Evolutionary conservation across 805 yeast genomes (phyloP).

Genomic region (Schizosaccharomyces japonicus): DNA sequence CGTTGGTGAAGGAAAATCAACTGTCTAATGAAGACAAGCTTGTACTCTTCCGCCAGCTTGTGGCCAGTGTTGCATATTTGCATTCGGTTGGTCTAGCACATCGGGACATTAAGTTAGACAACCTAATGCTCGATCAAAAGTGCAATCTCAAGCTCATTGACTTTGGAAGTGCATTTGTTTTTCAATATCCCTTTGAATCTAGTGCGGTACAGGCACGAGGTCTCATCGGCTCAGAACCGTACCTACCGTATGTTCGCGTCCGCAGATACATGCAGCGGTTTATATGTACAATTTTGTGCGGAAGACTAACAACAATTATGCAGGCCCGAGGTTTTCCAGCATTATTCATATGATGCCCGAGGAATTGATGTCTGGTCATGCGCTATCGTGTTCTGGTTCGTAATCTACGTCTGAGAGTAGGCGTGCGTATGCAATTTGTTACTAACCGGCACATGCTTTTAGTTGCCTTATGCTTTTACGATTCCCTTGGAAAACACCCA

Average conservation of each 20-base stretch:
- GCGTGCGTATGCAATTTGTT: too few relatives aligned
- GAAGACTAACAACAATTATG: background rate
- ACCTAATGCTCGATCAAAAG: slow-evolving; percentile 53
- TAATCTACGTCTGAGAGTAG: too few relatives aligned
- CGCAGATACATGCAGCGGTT: too few relatives aligned
- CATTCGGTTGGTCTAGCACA: slow-evolving; percentile 76
- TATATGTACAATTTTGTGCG: background rate
- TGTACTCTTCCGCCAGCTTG: slow-evolving; percentile 66
- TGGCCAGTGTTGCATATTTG: slow-evolving; percentile 48
- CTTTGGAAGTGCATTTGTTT: slow-evolving; percentile 78
- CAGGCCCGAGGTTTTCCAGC: slow-evolving; percentile 50
- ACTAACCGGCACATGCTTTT: background rate
- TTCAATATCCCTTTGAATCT: slow-evolving; percentile 37
- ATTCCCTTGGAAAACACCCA: slow-evolving; percentile 91
- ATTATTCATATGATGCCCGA: slow-evolving; percentile 50
- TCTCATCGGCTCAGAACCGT: slow-evolving; percentile 87
- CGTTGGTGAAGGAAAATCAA: slow-evolving; percentile 70
- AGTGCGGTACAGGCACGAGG: slow-evolving; percentile 50
- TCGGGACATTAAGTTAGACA: slow-evolving; percentile 76
- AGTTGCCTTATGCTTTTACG: slow-evolving; percentile 56
- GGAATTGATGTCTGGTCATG: slow-evolving; percentile 81
- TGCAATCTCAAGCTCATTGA: slow-evolving; percentile 76
- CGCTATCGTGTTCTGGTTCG: slow-evolving; percentile 56
- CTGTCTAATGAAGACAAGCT: slow-evolving; percentile 45
- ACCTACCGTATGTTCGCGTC: slow-evolving; percentile 40